phyloP scores from a whole-genome alignment of 129 eudicot species.

The Tanacetum coccineum region DNA sequence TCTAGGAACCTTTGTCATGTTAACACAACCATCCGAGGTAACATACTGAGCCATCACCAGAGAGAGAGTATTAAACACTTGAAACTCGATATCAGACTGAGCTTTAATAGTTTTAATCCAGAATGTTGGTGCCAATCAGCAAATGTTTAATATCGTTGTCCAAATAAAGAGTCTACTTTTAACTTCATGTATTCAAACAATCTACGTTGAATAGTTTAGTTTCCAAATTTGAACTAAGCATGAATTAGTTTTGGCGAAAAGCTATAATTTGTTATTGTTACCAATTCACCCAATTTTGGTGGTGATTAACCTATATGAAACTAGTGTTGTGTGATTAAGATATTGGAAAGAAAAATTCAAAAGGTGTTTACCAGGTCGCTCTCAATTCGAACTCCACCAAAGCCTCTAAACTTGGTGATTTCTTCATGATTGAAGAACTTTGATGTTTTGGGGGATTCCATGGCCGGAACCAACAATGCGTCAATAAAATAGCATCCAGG shows the following conservation, averaged over 20 bases:
- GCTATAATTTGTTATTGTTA: no score
- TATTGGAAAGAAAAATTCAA: background rate
- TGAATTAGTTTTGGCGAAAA: no score
- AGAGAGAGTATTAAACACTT: background rate
- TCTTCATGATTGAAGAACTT: constrained; percentile 56
- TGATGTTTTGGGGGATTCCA: constrained; percentile 65
- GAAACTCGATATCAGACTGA: background rate
- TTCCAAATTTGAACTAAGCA: no score
- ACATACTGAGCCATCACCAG: constrained; percentile 48
- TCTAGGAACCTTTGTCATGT: constrained; percentile 92
- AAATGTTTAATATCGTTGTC: background rate
- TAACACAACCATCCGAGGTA: constrained; percentile 74
- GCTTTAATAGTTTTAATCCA: background rate
- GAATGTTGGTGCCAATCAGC: background rate
- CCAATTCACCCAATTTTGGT: background rate
- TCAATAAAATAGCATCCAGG: constrained; percentile 99
- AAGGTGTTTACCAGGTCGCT: constrained; percentile 71
- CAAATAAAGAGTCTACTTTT: no score
- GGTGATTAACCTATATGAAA: constrained; percentile 10
- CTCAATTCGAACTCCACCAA: constrained; percentile 97
- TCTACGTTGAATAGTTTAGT: no score
- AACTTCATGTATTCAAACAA: no score
- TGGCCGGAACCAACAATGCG: constrained; percentile 72
- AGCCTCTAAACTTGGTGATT: constrained; percentile 67
- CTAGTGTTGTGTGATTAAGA: background rate